Base-by-base conservation (phyloP, 345 rosid species). In the Punica granatum region DNA sequence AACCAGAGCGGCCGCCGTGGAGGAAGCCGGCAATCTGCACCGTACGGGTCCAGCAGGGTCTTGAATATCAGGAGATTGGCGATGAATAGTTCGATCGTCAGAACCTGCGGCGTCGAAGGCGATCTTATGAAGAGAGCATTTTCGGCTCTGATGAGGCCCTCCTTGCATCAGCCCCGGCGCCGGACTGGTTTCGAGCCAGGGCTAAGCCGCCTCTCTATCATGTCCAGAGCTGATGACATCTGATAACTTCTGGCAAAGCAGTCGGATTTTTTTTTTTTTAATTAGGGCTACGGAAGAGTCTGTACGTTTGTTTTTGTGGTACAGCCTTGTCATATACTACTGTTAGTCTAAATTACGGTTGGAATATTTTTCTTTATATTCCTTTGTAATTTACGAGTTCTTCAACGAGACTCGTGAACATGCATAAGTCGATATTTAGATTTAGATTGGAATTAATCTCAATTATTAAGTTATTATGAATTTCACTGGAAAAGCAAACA, bases 101-200 rank as follows among this genome's bases (percentile, higher is more conserved):
- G 96, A 42, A 92, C 87, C 26, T 92, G 98, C n/a, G 88, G 92
- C 6, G 98, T 89, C 0, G 96, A 92, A 72, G 98, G 98, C 7
- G 98, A 92, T 66, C 85, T 87, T 88, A 85, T 90, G 70, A 82
- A 79, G 63, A 81, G 96, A 80, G 88, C 98, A 19, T 73, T 90
- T 64, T 77, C 96, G 1, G 92, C 92, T n/a, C 70, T 92, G 79
- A 92, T 92, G 36, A 74, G 96, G 19, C 98, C 98, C 0, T 92
- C 95, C 0, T 90, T 91, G 10, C 98, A 92, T 63, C 98, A 92
- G 34, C 88, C 78, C 43, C 75, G 72, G 79, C 73, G 96, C 21
- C 74, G 98, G 18, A 74, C 67, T 0, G 84, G 80, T 0, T 92
- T 83, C 81, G 85, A 86, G 77, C 77, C 92, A 0, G 75, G 90